A percentile compares a stretch with the other conserved stretches of the same genome.
Conservation (phyloP, 805 yeast genomes). For the Monosporozyma aerobia region DNA sequence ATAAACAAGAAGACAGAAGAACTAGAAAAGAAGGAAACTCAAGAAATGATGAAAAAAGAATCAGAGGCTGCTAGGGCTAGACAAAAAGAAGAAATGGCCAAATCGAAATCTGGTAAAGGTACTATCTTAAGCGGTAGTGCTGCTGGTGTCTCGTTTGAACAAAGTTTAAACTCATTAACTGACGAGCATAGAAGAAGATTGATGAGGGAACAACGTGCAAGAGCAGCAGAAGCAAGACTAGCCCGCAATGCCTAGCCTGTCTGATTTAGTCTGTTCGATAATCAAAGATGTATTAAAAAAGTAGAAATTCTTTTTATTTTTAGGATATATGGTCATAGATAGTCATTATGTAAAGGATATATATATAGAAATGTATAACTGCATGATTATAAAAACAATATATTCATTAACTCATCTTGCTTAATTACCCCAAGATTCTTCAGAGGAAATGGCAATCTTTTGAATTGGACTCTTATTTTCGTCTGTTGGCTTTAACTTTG, state of each 20-base stretch:
- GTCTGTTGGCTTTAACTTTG: constrained; percentile 29
- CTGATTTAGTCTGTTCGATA: background rate
- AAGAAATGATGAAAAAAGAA: constrained; percentile 21
- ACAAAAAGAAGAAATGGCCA: constrained; percentile 11
- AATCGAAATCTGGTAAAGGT: constrained; percentile 31
- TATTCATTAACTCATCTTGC: background rate
- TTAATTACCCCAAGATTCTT: constrained; percentile 18
- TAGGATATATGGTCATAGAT: background rate
- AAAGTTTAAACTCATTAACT: constrained; percentile 50
- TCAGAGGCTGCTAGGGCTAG: constrained; percentile 23
- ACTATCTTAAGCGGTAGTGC: constrained; percentile 22
- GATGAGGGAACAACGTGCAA: constrained; percentile 89
- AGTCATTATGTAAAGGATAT: background rate
- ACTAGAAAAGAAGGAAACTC: constrained; percentile 33
- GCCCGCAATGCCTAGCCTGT: background rate
- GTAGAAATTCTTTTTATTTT: background rate
- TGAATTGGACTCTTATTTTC: constrained; percentile 17
- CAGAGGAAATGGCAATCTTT: constrained; percentile 25
- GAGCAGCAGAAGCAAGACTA: constrained; percentile 90
- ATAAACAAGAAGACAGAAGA: constrained; percentile 33
- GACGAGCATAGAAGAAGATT: constrained; percentile 68
- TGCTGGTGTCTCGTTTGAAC: constrained; percentile 18
- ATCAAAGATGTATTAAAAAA: background rate
- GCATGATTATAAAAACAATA: background rate
- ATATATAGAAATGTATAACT: background rate